A percentile compares a stretch with the other conserved stretches of the same genome.
These are phyloP conservation scores for Claviceps sorghi DNA, from an alignment of 2,329 filamentous ascomycete genomes.

Conservation along the genomic window DNA sequence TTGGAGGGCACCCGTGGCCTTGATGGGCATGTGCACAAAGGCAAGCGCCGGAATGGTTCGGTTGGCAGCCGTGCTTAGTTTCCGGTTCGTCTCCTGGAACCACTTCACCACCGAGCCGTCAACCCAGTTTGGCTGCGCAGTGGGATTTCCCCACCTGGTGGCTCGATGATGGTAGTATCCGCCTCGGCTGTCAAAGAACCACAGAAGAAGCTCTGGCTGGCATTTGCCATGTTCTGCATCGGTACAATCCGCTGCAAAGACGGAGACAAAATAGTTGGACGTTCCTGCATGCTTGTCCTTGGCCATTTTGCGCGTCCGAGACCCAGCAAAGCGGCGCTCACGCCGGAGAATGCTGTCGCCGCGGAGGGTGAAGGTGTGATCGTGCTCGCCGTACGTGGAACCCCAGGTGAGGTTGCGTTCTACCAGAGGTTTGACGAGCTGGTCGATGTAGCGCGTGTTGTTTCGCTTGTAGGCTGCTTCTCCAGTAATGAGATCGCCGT, in stretches of 20 bases:
- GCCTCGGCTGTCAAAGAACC: constrained; percentile 58
- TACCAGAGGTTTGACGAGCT: constrained; percentile 43
- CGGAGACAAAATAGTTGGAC: constrained; percentile 33
- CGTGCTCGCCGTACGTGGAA: constrained; percentile 59
- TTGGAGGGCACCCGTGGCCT: constrained; percentile 22
- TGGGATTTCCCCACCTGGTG: constrained; percentile 13
- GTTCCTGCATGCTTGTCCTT: constrained; percentile 19
- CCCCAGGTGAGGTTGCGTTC: constrained; percentile 43
- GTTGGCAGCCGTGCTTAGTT: constrained; percentile 16
- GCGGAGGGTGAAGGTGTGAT: constrained; percentile 43
- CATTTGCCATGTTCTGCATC: constrained; percentile 1
- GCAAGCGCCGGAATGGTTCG: constrained; percentile 28
- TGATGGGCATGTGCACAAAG: constrained; percentile 34
- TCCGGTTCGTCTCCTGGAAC: constrained; percentile 23
- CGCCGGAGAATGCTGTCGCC: constrained; percentile 25
- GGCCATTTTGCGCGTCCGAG: constrained; percentile 27
- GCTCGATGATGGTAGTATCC: constrained; percentile 33
- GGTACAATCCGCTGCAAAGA: constrained; percentile 23
- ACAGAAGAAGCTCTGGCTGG: constrained; percentile 36
- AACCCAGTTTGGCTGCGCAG: constrained; percentile 29
- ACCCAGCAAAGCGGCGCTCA: constrained; percentile 23
- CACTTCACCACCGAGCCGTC: constrained; percentile 27
- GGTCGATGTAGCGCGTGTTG: constrained; percentile 39
- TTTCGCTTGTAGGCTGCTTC: constrained; percentile 44
- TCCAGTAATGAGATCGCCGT: constrained; percentile 57